Base-by-base conservation (phyloP, 768 basidiomycete genomes). In the Cyclocybe cylindracea region DNA sequence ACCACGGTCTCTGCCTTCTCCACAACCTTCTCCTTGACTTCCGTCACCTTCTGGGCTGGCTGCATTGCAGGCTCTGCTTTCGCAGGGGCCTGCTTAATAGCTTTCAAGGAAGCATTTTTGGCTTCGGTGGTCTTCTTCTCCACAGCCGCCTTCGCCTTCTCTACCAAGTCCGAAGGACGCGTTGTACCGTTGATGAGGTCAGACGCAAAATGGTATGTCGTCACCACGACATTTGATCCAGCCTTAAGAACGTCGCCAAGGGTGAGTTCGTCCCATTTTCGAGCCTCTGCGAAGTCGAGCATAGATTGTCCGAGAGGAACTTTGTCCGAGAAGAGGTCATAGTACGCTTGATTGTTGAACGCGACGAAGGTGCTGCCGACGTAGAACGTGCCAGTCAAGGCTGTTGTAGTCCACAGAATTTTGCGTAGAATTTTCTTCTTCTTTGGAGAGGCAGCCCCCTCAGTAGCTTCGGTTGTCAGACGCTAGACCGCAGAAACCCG, bases 281-380 rank as follows among this genome's bases (percentile, higher is more conserved):
- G 75, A 29, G 79, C 76, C 62, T 97, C 92, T 8, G 88, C 89
- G 62, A 84, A 93, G 52, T 94, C 87, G 37, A 95, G 76, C 68
- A 95, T 76, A 13, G 80, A 64, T 55, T 87, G 80, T 29, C 86
- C 94, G 36, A 91, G 77, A 2, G 95, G 95, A 48, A 94, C 84
- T 39, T 81, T 76, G 60, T 86, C 82, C 50, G 84, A 78, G 76
- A 97, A 97, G 66, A 96, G 78, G 58, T 95, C 89, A 64, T 89
- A 85, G 75, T 95, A 97, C 2, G 75, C 67, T 58, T 86, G 87
- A 68, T 82, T 85, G 61, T 87, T 80, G 73, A 89, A 87, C 16
- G 91, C 83, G 51, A 85, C 72, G 68, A 90, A 88, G 7, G 87
- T 82, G 69, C 92, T 92, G 45, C 86, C 84, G 52, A 86, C 72